phyloP scores from a whole-genome alignment of 2,329 filamentous ascomycete species.

The Aureobasidium sp. region DNA sequence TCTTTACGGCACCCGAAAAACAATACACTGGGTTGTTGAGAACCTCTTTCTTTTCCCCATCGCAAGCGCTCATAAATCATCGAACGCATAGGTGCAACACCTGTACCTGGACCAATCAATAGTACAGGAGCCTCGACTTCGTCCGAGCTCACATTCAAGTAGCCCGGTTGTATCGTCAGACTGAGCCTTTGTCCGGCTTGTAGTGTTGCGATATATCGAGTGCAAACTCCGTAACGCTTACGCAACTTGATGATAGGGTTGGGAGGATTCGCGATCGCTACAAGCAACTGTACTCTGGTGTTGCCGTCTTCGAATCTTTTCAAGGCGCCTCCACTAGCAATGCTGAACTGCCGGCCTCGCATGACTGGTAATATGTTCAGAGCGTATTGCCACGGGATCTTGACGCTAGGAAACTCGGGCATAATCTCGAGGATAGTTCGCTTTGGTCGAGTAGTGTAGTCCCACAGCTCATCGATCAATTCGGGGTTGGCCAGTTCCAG shows the following conservation, averaged over 20 bases:
- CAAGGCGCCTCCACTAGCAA: slow-evolving; percentile 62
- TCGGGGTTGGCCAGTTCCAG: slow-evolving; percentile 74
- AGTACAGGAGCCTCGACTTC: slow-evolving; percentile 56
- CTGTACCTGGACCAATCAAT: slow-evolving; percentile 78
- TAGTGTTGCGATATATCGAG: slow-evolving; percentile 70
- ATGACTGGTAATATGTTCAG: slow-evolving; percentile 72
- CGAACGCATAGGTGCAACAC: slow-evolving; percentile 75
- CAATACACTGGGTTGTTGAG: slow-evolving; percentile 44
- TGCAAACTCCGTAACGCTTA: slow-evolving; percentile 84
- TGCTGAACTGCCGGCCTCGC: slow-evolving; percentile 87
- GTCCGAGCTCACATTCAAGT: slow-evolving; percentile 42
- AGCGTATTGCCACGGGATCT: slow-evolving; percentile 67
- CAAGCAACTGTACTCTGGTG: slow-evolving; percentile 30
- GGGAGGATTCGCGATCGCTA: slow-evolving; percentile 32
- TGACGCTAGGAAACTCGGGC: slow-evolving; percentile 79
- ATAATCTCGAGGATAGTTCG: slow-evolving; percentile 89
- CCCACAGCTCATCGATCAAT: slow-evolving; percentile 84
- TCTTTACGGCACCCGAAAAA: slow-evolving; percentile 81
- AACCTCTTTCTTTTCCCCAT: slow-evolving; percentile 28
- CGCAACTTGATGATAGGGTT: slow-evolving; percentile 77
- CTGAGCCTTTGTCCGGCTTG: slow-evolving; percentile 50
- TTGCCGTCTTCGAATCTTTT: slow-evolving; percentile 23
- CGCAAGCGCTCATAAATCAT: slow-evolving; percentile 64
- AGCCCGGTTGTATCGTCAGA: slow-evolving; percentile 51
- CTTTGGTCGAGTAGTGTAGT: slow-evolving; percentile 86